A percentile compares a stretch with the other conserved stretches of the same genome.
Conservation (phyloP, 768 basidiomycete species). For the Lenzites betulinus region DNA sequence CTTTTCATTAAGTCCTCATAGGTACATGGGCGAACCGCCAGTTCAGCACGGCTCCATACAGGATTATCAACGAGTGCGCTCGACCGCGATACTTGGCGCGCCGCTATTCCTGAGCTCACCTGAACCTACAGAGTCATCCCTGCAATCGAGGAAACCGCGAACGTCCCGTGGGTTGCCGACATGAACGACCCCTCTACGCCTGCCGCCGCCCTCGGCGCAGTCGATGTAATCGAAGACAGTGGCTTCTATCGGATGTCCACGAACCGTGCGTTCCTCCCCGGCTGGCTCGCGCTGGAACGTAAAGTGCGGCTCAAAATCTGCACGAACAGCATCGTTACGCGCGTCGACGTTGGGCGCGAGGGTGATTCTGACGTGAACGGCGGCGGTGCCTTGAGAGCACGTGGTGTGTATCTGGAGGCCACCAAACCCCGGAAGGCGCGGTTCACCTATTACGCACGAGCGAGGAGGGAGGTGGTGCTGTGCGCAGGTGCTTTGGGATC, state of each 20-base stretch:
- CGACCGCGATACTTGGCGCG: too few species aligned
- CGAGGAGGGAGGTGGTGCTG: slow-evolving; percentile 28
- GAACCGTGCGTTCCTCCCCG: slow-evolving; percentile 25
- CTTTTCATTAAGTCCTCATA: not conserved
- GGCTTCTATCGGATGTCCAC: slow-evolving; percentile 21
- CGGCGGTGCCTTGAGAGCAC: not conserved
- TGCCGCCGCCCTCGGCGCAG: slow-evolving; percentile 8
- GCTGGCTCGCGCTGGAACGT: slow-evolving; percentile 3
- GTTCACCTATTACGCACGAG: slow-evolving; percentile 3
- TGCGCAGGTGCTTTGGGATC: slow-evolving; percentile 28
- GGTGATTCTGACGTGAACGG: not conserved
- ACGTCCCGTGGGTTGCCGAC: slow-evolving; percentile 19
- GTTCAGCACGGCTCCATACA: slow-evolving; percentile 1
- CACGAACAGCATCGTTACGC: slow-evolving; percentile 18
- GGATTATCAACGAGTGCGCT: not conserved
- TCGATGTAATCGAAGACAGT: slow-evolving; percentile 24
- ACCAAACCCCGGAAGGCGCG: slow-evolving; percentile 1
- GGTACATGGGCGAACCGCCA: slow-evolving; percentile 19
- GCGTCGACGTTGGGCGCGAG: not conserved
- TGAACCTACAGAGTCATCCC: slow-evolving; percentile 2
- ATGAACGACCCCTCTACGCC: slow-evolving; percentile 23
- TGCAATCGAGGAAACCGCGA: slow-evolving; percentile 12
- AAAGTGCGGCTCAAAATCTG: slow-evolving; percentile 23
- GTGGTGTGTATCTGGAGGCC: slow-evolving; percentile 5
- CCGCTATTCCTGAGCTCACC: too few species aligned